Evolutionary conservation across 169 alveolate species (phyloP), one percentile per base, ranked within the genome.

Genomic region (Plasmodium gaboni): DNA sequence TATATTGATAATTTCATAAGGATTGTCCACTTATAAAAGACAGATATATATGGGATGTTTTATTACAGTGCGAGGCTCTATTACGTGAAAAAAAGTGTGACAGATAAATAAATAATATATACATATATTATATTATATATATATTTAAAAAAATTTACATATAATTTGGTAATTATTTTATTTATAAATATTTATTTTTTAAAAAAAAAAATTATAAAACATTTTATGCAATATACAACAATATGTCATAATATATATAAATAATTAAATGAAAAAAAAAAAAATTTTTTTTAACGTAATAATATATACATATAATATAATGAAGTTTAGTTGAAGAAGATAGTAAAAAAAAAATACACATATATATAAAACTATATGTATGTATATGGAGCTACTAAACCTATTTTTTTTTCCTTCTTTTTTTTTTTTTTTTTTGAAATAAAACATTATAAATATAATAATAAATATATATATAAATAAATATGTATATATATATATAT

Each of bases 181-280:
- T 76, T 76, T 76, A 76, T 76, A 76, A 76, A 65, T 76, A 76
- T 63, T 63, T 76, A 64, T 76, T 76, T 74, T 12, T 51, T 32
- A 5, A 32, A 74, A 76, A 74, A 74, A 76, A 76, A 76, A 76
- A 32, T 76, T 48, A 63, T 63, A 76, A 76, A 76, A 76, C 70
- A 64, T 65, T 76, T 19, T 69, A 57, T 76, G 68, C 19, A 48
- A 55, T 76, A 55, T 69, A 68, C 68, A 63, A 63, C 73, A 13
- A 57, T 59, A 57, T 59, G 26, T 48, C 42, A 68, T 76, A 53
- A 53, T 61, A 7, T 64, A 24, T 53, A 48, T 19, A 48, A 19
- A 22, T 24, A 63, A 63, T 10, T 63, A 24, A 44, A 44, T 44
- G 50, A 69, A 69, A 44, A 69, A 69, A 32, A 32, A 28, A 28